Conservation (phyloP, 2,329 filamentous ascomycete species). For the Fusarium neocosmosporiellum region DNA sequence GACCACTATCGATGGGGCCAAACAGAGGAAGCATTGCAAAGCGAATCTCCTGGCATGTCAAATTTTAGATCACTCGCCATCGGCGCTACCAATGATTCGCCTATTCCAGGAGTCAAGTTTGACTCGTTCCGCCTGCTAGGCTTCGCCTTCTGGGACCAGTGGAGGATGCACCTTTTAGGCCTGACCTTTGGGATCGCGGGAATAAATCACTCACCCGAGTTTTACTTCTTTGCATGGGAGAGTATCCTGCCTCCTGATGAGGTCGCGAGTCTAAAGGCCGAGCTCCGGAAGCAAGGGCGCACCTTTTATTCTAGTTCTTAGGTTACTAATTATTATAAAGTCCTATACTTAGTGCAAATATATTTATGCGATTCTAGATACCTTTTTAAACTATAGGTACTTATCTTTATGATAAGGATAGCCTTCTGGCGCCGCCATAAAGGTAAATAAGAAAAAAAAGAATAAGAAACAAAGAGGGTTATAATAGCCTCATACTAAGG, state of each 20-base stretch:
- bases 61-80: too few relatives aligned
- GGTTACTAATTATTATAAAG: neutral
- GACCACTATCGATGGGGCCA: neutral
- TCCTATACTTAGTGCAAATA: neutral
- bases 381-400: too few relatives aligned
- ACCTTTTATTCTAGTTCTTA: neutral
- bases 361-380: too few relatives aligned
- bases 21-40: too few relatives aligned
- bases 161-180: constrained; percentile 2
- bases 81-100: neutral
- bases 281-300: neutral
- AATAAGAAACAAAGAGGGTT: too few relatives aligned
- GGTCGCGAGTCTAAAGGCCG: neutral
- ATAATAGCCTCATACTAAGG: too few relatives aligned
- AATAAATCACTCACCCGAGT: neutral
- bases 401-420: too few relatives aligned
- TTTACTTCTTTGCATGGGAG: neutral
- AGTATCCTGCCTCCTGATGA: neutral
- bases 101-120: constrained; percentile 22
- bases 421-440: too few relatives aligned
- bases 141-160: constrained; percentile 31
- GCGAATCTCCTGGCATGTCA: too few relatives aligned
- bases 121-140: constrained; percentile 28
- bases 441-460: too few relatives aligned
- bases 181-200: neutral